A percentile compares a stretch with the other conserved stretches of the same genome.
Conservation (phyloP, 140 eudicot genomes). For the Bidens hawaiensis region DNA sequence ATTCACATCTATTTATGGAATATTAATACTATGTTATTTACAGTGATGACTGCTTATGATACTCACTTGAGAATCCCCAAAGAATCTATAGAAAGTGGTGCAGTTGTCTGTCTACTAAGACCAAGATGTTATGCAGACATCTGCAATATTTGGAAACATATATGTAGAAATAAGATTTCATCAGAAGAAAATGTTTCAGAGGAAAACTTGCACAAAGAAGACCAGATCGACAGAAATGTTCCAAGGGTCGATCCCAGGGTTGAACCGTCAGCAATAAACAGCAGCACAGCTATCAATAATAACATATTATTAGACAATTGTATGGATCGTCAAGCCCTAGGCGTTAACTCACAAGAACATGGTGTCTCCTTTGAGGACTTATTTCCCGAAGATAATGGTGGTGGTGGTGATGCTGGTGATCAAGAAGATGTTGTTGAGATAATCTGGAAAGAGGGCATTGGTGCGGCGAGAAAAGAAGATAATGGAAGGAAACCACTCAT, state of each 20-base stretch:
- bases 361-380: not conserved
- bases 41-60: constrained; percentile 37
- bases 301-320: not conserved
- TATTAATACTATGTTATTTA: not conserved
- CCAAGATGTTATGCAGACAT: constrained; percentile 21
- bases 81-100: constrained; percentile 18
- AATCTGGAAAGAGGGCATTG: not conserved
- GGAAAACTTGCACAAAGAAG: not conserved
- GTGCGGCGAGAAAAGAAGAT: not conserved
- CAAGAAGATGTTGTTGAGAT: constrained; percentile 6
- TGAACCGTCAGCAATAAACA: not conserved
- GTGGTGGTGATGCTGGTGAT: not conserved
- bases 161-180: constrained; percentile 14
- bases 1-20: not conserved
- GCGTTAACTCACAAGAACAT: not conserved
- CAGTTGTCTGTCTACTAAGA: constrained; percentile 21
- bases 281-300: not conserved
- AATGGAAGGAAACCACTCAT: not conserved
- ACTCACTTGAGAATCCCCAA: not conserved
- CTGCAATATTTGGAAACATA: constrained; percentile 34
- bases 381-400: not conserved
- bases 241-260: not conserved
- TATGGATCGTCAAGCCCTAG: not conserved
- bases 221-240: not conserved
- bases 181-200: not conserved